Evolutionary conservation across 805 yeast species (phyloP), one percentile per base, ranked within the genome.

Genomic region (Zygotorulaspora florentina): DNA sequence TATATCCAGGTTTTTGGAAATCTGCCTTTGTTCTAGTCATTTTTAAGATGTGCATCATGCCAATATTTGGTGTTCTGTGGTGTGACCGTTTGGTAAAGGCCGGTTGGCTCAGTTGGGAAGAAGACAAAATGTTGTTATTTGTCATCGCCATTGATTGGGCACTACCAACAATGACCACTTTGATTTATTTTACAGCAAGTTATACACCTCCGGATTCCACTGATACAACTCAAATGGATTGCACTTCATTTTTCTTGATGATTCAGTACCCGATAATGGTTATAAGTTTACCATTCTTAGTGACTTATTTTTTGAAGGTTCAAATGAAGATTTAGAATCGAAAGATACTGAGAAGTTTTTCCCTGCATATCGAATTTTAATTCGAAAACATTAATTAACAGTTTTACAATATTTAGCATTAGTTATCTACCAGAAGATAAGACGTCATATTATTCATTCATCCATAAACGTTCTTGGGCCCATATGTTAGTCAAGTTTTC

Each of bases 121-220:
- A 69, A 42, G 76, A 71, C 44, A 61, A 65, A 13, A 75, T 89
- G 66, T 69, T 89, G 9, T 70, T 84, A 23, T 87, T 93, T 57
- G 85, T 90, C 8, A 78, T 86, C 49, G 83, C 83, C 8, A 72
- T 90, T 33, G 79, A 80, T 35, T 85, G 85, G 67, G 89, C 89
- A 0, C 69, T 89, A 26, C 98, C 99, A 0, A 83, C 88, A 40
- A 96, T 96, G 41, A 93, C 98, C 0, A 78, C 93, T 0, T 75
- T 89, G 56, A 83, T 91, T 36, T 93, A 90, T 63, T 72, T 91
- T 46, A 89, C 97, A 1, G 93, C 96, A 3, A 81, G 87, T 61
- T 85, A 80, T 65, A 81, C 90, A 1, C 93, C 91, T n/a, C 80
- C 81, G 2, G 72, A 69, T 16, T 67, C 67, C 9, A 45, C 45